A percentile compares a stretch with the other conserved stretches of the same genome.
phyloP scores from a whole-genome alignment of 768 basidiomycete genomes.

The Termitomyces sp. region DNA sequence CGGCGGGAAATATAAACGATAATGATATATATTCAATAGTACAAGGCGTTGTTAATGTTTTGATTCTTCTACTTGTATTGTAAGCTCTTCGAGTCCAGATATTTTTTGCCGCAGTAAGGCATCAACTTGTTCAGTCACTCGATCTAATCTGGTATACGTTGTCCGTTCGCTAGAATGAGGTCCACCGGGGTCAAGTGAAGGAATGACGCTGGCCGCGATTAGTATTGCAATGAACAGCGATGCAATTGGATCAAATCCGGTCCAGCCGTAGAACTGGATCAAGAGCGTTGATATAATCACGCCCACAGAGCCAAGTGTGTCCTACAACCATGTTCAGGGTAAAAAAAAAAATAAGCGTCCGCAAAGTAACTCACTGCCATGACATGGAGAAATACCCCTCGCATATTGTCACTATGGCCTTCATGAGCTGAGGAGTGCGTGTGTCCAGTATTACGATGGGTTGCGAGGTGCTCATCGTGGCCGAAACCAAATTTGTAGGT shows the following conservation, averaged over 20 bases:
- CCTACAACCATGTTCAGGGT: conserved; percentile 35
- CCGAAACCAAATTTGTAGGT: conserved; percentile 47
- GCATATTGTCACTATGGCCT: conserved; percentile 97
- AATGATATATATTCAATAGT: conserved; percentile 9
- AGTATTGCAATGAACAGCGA: conserved; percentile 93
- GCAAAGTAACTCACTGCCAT: conserved; percentile 65
- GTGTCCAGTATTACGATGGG: conserved; percentile 36
- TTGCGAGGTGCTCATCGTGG: conserved; percentile 45
- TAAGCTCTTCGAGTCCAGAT: conserved; percentile 80
- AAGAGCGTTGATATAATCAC: conserved; percentile 96
- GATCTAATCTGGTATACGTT: conserved; percentile 59
- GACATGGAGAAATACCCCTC: conserved; percentile 96
- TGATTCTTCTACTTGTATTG: conserved; percentile 73
- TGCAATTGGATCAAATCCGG: conserved; percentile 97
- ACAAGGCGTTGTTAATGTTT: conserved; percentile 11
- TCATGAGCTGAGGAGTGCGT: conserved; percentile 54
- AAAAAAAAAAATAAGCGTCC: background rate
- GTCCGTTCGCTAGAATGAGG: conserved; percentile 41
- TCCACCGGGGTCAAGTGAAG: conserved; percentile 52
- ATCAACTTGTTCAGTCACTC: conserved; percentile 74
- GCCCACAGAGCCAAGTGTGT: conserved; percentile 94
- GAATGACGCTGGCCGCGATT: conserved; percentile 93
- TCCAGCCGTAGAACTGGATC: conserved; percentile 97
- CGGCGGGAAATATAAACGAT: background rate
- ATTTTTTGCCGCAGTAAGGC: conserved; percentile 65